Evolutionary conservation across 768 basidiomycete species (phyloP).

Genomic region (Podaxis carcinomalis): DNA sequence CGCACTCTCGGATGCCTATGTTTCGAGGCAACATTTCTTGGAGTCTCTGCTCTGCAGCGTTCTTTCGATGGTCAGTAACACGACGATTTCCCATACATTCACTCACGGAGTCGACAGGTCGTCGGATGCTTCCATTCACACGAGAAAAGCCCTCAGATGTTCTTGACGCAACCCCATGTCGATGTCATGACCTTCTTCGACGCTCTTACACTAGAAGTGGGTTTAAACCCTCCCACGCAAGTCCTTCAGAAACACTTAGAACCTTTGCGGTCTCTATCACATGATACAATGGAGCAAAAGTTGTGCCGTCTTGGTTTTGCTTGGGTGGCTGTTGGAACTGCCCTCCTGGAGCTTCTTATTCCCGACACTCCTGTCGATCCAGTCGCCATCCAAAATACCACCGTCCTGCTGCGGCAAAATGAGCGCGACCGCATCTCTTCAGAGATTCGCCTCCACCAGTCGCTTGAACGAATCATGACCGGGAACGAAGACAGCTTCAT

Average conservation of each 20-base stretch:
- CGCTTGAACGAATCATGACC: slow-evolving; percentile 49
- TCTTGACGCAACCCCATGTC: neutral
- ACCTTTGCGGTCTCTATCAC: neutral
- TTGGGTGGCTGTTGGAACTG: slow-evolving; percentile 59
- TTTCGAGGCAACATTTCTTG: neutral
- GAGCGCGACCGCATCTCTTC: slow-evolving; percentile 35
- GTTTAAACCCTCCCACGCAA: neutral
- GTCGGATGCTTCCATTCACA: neutral
- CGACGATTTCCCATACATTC: neutral
- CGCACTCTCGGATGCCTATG: slow-evolving; percentile 30
- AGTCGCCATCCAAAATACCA: slow-evolving; percentile 54
- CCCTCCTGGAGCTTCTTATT: slow-evolving; percentile 69
- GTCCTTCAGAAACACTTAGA: neutral
- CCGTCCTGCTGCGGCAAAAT: slow-evolving; percentile 36
- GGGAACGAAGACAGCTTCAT: slow-evolving; percentile 50
- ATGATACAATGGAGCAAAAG: neutral
- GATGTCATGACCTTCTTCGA: neutral
- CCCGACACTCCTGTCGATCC: slow-evolving; percentile 89
- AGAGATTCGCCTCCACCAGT: slow-evolving; percentile 50
- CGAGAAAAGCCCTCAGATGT: neutral
- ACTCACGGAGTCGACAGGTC: neutral
- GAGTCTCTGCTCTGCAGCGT: slow-evolving; percentile 1
- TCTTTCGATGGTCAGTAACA: neutral
- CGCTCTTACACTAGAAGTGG: neutral
- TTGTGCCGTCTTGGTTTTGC: slow-evolving; percentile 20